Evolutionary conservation across 2,329 filamentous ascomycete genomes (phyloP).

Genomic region (Parastagonospora nodorum): DNA sequence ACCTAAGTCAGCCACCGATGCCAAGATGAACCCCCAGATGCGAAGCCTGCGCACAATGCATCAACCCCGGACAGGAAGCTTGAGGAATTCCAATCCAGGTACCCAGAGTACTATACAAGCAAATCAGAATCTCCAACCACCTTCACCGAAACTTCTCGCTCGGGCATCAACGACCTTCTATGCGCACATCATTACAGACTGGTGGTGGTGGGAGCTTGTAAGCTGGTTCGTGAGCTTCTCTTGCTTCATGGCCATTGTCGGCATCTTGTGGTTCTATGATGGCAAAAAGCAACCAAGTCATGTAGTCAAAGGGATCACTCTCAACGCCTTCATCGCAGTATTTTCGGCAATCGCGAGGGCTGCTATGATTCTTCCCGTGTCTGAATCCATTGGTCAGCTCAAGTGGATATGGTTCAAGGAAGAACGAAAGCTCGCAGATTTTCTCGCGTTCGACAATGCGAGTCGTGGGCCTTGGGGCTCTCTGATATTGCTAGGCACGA

Average conservation of each 20-base stretch:
- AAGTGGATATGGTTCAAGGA: conserved; percentile 28
- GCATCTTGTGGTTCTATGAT: conserved; percentile 15
- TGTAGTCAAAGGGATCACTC: conserved; percentile 17
- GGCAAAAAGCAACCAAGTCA: conserved; percentile 17
- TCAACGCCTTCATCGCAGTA: conserved; percentile 22
- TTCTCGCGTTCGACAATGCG: conserved; percentile 19
- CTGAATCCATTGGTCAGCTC: conserved; percentile 27
- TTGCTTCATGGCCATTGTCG: conserved; percentile 17
- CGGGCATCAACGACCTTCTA: conserved; percentile 18
- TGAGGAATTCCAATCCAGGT: no score
- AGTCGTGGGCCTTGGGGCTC: conserved; percentile 26
- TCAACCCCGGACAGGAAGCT: background rate
- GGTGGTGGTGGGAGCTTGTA: conserved; percentile 26
- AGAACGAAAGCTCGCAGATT: conserved; percentile 15
- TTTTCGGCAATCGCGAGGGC: conserved; percentile 25
- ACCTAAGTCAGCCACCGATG: background rate
- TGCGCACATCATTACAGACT: conserved; percentile 18
- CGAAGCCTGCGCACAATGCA: background rate
- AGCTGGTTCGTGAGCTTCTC: conserved; percentile 18
- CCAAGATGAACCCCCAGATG: background rate
- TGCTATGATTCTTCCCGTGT: conserved; percentile 22
- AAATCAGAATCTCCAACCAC: background rate
- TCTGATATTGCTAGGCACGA: conserved; percentile 16
- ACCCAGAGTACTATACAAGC: background rate
- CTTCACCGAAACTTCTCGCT: conserved; percentile 3